phyloP scores from a whole-genome alignment of 306 rosid genomes.

The Quercus wislizeni region DNA sequence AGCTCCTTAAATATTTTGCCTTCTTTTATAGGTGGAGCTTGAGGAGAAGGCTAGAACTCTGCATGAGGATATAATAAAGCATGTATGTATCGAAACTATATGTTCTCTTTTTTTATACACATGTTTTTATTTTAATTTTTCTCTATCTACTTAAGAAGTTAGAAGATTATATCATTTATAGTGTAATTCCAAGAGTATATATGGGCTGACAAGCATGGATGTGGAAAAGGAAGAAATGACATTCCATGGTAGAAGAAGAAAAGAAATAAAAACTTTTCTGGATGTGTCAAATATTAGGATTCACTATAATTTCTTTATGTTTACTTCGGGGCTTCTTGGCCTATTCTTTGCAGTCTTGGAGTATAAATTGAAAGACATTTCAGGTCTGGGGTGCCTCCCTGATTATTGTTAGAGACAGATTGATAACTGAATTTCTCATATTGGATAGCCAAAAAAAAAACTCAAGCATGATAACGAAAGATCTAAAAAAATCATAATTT shows the following conservation, averaged over 20 bases:
- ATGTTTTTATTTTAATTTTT: not conserved
- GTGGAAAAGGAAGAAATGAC: not conserved
- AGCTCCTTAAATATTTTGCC: not conserved
- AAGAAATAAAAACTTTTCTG: not conserved
- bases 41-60: conserved; percentile 68
- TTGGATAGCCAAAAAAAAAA: not conserved
- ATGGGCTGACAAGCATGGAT: not conserved
- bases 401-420: conserved; percentile 7
- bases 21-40: conserved; percentile 62
- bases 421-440: conserved; percentile 3
- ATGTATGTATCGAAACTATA: conserved; percentile 43
- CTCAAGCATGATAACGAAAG: not conserved
- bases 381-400: not conserved
- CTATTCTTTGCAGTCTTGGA: not conserved
- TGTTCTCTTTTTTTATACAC: not conserved
- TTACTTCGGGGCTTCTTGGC: not conserved
- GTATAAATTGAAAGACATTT: not conserved
- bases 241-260: not conserved
- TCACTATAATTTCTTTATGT: not conserved
- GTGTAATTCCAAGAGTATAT: not conserved
- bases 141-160: not conserved
- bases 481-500: not conserved
- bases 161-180: not conserved
- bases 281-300: not conserved
- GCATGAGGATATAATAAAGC: conserved; percentile 65